Evolutionary conservation across 352 stramenopile genomes (phyloP), one percentile per base, ranked within the genome.

Genomic region (Phytophthora agathidicida): DNA sequence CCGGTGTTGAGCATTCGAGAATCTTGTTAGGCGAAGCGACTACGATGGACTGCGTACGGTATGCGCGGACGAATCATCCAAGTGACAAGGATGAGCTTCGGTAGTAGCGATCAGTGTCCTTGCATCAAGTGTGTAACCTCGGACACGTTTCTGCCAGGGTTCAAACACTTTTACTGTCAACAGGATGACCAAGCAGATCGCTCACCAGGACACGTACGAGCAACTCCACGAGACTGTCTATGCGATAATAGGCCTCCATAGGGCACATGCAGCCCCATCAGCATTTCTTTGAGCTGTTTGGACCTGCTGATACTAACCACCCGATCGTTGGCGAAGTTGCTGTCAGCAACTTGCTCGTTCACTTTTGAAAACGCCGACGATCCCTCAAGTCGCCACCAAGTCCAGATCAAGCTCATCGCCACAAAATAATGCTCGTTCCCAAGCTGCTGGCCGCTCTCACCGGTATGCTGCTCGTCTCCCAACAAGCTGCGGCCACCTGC

Each of bases 401-500:
- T 37, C 7, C 41, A 41, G 35, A 2, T 26, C 26, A 37, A 63
- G n/a, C n/a, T n/a, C 19, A 24, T 32, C 10, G 19, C 26, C 27
- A 33, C 27, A 44, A 20, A 28, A 17, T 8, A 44, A 64, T 68
- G 60, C 26, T 64, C 2, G 37, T 19, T 14, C 31, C 44, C 0
- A 54, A 41, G 20, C 10, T 63, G 24, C 41, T 70, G 3, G 32
- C 17, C 19, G 17, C 31, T 2, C 23, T 68, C 6, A 37, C 24
- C 8, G 20, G 44, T 10, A 0, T 49, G 36, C 23, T 70, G 16
- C 11, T 70, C 8, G 41, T 42, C 3, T 57, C 43, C 13, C 53
- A 60, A 3, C 28, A 57, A 45, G 50, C 37, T 11, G 41, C 59
- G 2, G 55, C 64, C 11, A 22, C 45, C 0, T 84, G 75, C 60